Base-by-base conservation (phyloP, 1,284 basidiomycete species). In the Vanrija pseudolonga region DNA sequence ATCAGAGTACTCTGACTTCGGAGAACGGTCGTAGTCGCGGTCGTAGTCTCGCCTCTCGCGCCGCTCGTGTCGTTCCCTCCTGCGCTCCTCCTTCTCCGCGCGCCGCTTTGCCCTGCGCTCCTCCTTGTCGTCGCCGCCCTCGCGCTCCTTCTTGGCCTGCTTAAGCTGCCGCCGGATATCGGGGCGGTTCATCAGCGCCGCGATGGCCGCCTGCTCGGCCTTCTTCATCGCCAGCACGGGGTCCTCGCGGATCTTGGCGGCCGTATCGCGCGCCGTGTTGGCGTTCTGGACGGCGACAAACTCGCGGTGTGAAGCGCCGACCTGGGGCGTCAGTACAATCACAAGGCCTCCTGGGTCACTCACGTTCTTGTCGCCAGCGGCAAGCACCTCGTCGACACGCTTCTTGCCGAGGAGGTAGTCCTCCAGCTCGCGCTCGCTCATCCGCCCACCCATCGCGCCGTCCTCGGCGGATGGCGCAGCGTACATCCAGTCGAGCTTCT, bases 401-500 rank as follows among this genome's bases (percentile, higher is more conserved):
- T 95, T 97, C 83, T 98, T 98, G n/a, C 95, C 96, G 26, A 98
- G 81, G 6, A 98, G 79, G 70, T 98, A 98, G 65, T 95, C 92
- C 78, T 98, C 96, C 64, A 98, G 77, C 59, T 98, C 95, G 63
- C 90, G 91, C 26, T 88, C 77, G 19, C 69, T 71, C 17, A 75
- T 63, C 20, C 68, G 65, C 2, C 74, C 74, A 12, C 76, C 76
- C n/a, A 76, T 58, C 62, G 91, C 95, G 63, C 89, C 85, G 54
- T 80, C 86, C 57, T 82, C 86, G 15, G 88, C 90, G 0, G 90
- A 89, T 2, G 96, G 95, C 1, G 95, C 96, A 15, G 94, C 82
- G 78, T 98, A 98, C 90, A 98, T 95, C 96, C 96, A 98, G 74
- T 98, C 95, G 50, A 98, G 78, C 70, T 92, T 91, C 74, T 98